Percentiles rank a stretch among this genome's conserved stretches.
These are phyloP conservation scores for Penicillium taxi DNA, from an alignment of 495 filamentous ascomycete species.

Conservation along the genomic window DNA sequence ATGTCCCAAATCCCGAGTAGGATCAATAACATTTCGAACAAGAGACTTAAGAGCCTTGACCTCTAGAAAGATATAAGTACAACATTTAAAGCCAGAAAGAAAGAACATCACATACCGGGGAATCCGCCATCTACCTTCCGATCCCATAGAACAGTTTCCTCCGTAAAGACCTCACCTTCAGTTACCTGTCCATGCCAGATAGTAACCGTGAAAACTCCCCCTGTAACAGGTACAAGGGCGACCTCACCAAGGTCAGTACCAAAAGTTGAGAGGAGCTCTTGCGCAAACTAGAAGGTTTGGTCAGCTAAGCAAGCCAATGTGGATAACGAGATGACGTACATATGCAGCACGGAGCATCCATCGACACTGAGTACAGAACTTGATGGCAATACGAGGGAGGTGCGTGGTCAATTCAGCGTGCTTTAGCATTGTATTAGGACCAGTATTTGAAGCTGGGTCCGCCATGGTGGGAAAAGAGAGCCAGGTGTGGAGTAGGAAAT, in stretches of 20 bases:
- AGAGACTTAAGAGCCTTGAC: slow-evolving; percentile 82
- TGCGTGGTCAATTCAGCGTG: slow-evolving; percentile 12
- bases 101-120: slow-evolving; percentile 52
- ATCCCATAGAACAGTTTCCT: slow-evolving; percentile 68
- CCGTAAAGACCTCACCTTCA: slow-evolving; percentile 10
- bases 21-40: slow-evolving; percentile 79
- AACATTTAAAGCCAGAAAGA: slow-evolving; percentile 5
- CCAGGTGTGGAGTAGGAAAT: too few species aligned
- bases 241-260: slow-evolving; percentile 78
- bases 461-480: too few species aligned
- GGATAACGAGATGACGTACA: slow-evolving; percentile 38
- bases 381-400: slow-evolving; percentile 62
- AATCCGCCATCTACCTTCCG: slow-evolving; percentile 83
- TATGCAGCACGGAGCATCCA: slow-evolving; percentile 88
- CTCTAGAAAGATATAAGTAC: slow-evolving; percentile 38
- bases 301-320: slow-evolving; percentile 1
- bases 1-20: slow-evolving; percentile 71
- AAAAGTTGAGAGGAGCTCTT: slow-evolving; percentile 98
- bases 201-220: slow-evolving; percentile 72
- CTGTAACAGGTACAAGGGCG: slow-evolving; percentile 76
- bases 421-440: too few species aligned
- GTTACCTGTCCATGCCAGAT: slow-evolving; percentile 38
- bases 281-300: slow-evolving; percentile 57
- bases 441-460: too few species aligned
- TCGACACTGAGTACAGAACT: slow-evolving; percentile 79